Evolutionary conservation across 805 yeast species (phyloP), one percentile per base, ranked within the genome.

Genomic region (Tetrapisispora taiwanensis): DNA sequence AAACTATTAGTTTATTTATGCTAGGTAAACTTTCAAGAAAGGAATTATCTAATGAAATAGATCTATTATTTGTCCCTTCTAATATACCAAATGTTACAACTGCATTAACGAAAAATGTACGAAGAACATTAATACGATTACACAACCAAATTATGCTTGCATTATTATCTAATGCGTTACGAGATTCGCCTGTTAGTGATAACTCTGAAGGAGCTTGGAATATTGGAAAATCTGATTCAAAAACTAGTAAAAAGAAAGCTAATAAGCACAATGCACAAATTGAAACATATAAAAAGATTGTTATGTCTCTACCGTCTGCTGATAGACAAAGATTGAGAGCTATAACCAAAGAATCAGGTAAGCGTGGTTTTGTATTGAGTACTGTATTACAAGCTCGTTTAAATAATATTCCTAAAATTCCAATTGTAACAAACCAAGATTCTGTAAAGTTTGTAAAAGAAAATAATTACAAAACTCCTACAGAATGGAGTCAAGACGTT

Each of bases 401-500:
- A 31, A 53, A 64, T 22, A 54, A 56, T 35, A 53, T 68, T 32
- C 97, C 97, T 1, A 84, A 84, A 54, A 79, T 90, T 19, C 98
- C 98, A 3, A 78, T 81, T 58, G 79, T 62, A 5, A 56, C 60
- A 14, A 60, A 62, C 39, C 60, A 56, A 17, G 65, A 62, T 32
- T 58, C 65, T 30, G 48, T 59, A 33, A 62, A 58, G 41, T 52
- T 63, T 33, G 54, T 62, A 7, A 58, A 59, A 32, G 48, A 52
- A 26, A 60, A 60, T 41, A 60, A 62, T 44, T 41, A 60, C 15
- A 60, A 62, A 49, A 60, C 63, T 1, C 74, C 85, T 30, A 74
- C 79, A 27, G 82, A 82, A 52, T 88, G 96, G 90, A 86, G 94
- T 19, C 95, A 89, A 61, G 97, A 92, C 58, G 85, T 92, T 15